Evolutionary conservation across 2,329 filamentous ascomycete species (phyloP).

Genomic region (Arthrobotrys megalospora): DNA sequence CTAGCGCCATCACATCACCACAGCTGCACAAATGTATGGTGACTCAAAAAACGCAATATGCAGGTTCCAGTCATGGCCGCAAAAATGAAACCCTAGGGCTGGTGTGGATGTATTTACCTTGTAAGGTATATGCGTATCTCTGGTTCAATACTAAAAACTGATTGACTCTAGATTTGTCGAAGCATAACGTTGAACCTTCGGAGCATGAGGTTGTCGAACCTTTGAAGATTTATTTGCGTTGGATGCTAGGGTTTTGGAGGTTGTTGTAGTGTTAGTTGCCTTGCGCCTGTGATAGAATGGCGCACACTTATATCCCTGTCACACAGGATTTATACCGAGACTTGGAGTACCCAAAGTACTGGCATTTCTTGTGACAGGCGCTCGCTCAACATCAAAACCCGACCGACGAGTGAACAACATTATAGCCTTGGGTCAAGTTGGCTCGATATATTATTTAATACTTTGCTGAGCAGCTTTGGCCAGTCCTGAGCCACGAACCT

Average conservation of each 20-base stretch:
- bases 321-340: background rate
- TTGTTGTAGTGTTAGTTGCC: slow-evolving; percentile 6
- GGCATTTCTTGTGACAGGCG: background rate
- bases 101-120: background rate
- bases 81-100: background rate
- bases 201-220: too few relatives aligned
- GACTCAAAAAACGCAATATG: slow-evolving; percentile 30
- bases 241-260: background rate
- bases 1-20: slow-evolving; percentile 39
- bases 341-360: background rate
- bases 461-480: background rate
- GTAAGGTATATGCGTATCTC: background rate
- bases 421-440: too few relatives aligned
- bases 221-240: too few relatives aligned
- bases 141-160: background rate
- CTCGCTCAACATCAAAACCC: background rate
- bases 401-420: background rate
- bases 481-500: background rate
- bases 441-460: background rate
- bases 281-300: background rate
- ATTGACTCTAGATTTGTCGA: background rate
- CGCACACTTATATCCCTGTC: background rate
- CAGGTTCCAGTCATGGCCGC: slow-evolving; percentile 29
- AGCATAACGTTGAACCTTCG: too few relatives aligned
- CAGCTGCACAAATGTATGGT: slow-evolving; percentile 6